Evolutionary conservation across 805 yeast species (phyloP).

Genomic region (Tanozyma kutaoensis): DNA sequence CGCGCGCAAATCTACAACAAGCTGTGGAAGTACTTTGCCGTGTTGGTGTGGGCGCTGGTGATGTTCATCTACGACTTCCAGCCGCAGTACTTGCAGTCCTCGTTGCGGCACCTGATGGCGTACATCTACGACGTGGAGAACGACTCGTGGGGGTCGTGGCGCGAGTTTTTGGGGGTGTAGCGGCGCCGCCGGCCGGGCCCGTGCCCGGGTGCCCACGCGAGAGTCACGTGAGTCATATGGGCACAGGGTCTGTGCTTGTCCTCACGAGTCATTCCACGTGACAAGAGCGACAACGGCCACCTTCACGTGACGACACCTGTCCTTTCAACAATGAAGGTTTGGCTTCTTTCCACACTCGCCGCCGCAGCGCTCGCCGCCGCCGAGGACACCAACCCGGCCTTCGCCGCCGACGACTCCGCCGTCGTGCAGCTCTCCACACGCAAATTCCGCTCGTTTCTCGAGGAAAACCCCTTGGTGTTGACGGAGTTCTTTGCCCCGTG

Average conservation of each 20-base stretch:
- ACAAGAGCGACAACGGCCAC: too few species aligned
- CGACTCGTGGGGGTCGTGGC: conserved; percentile 34
- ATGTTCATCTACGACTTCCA: conserved; percentile 58
- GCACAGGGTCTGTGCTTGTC: too few species aligned
- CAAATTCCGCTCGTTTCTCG: conserved; percentile 52
- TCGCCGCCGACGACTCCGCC: conserved; percentile 73
- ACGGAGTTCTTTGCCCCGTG: conserved; percentile 92
- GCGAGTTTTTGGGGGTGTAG: conserved; percentile 28
- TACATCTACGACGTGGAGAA: conserved; percentile 53
- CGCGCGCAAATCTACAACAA: conserved; percentile 15
- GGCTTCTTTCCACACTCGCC: conserved; percentile 23
- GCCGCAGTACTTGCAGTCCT: conserved; percentile 47
- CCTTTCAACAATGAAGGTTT: conserved; percentile 19
- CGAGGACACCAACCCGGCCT: conserved; percentile 41
- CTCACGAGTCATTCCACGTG: too few species aligned
- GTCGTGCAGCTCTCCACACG: conserved; percentile 68
- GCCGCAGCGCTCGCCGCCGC: conserved; percentile 25
- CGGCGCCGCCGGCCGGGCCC: too few species aligned
- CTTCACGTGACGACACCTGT: too few species aligned
- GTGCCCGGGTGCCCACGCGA: too few species aligned
- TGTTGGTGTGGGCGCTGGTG: conserved; percentile 58
- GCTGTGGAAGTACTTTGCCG: conserved; percentile 49
- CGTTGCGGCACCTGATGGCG: conserved; percentile 56
- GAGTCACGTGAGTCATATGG: too few species aligned
- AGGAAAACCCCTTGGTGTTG: conserved; percentile 63